phyloP scores from a whole-genome alignment of 352 stramenopile species.

The Pythium scleroteichum region DNA sequence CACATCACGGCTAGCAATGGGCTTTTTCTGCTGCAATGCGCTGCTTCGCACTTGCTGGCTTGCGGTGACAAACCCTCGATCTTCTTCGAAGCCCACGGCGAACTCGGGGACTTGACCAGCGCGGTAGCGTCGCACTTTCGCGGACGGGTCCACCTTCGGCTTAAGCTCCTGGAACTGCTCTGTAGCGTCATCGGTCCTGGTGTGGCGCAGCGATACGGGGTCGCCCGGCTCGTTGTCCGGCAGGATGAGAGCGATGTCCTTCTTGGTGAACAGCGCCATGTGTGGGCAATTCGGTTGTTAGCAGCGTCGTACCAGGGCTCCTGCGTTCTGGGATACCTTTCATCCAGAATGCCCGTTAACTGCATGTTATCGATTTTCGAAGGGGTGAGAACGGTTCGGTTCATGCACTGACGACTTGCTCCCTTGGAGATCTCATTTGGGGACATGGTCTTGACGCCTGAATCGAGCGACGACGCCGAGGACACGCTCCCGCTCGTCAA shows the following conservation, averaged over 20 bases:
- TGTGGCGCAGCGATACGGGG: slow-evolving; percentile 78
- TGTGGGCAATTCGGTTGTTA: background rate
- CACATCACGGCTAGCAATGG: background rate
- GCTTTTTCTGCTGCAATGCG: slow-evolving; percentile 24
- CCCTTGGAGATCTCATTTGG: background rate
- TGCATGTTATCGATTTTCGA: background rate
- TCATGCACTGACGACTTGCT: background rate
- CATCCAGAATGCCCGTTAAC: no score
- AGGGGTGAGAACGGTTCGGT: no score
- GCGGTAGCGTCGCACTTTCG: slow-evolving; percentile 82
- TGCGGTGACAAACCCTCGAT: slow-evolving; percentile 75
- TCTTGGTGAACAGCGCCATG: slow-evolving; percentile 89
- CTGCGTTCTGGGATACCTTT: no score
- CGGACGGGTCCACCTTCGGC: slow-evolving; percentile 78
- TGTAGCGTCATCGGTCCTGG: slow-evolving; percentile 66
- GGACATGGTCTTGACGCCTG: background rate
- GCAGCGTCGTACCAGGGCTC: background rate
- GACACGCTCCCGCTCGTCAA: slow-evolving; percentile 19
- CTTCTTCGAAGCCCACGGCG: slow-evolving; percentile 71
- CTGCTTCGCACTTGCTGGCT: slow-evolving; percentile 58
- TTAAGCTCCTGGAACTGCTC: slow-evolving; percentile 73
- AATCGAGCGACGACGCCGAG: background rate
- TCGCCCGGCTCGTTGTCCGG: slow-evolving; percentile 81
- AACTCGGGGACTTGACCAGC: slow-evolving; percentile 82
- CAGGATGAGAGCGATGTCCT: slow-evolving; percentile 79